Evolutionary conservation across 2,329 filamentous ascomycete species (phyloP), one percentile per base, ranked within the genome.

Genomic region (Sporothrix brunneoviolacea): DNA sequence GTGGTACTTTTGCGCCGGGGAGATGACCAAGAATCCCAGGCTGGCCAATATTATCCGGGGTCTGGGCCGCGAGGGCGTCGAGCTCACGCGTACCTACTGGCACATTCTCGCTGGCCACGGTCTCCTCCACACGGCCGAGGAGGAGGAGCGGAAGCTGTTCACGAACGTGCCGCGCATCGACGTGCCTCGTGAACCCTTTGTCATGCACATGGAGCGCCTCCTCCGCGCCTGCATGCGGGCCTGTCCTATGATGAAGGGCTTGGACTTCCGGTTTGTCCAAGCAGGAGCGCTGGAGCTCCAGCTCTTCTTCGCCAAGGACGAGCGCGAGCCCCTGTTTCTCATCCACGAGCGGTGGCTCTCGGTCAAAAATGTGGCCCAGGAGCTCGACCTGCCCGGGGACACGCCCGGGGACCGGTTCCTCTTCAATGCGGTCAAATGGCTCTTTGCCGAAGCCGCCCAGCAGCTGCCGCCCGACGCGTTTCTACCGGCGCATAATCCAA

Each of bases 61-160:
- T 7, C 52, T 62, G 19, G 55, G 49, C 9, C 50, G 42, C 45
- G 48, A 56, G 22, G 55, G 58, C 33, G 41, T 54, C 12, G 43
- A 55, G 45, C 39, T 61, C 10, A 50, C 52, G 1, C 43, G 54
- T 4, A 16, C 40, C 2, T 61, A 61, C 52, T 62, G 60, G 59
- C 12, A 8, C 9, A 54, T 62, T 39, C 40, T 61, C 6, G 19
- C 35, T 4, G 7, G 42, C 28, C 27, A 53, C 47, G 28, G 28
- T 4, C 38, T 58, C 5, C 28, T 61, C 16, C 53, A 45, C 33
- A 61, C 58, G 4, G 58, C 53, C 2, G 50, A 54, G 8, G 57
- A 59, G 49, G 56, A 59, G 35, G 56, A 55, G 39, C 42, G 42
- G 24, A 51, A 44, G 21, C 52, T 37, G 3, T 59, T 60, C 38